Conservation (phyloP, 768 basidiomycete species). For the Arthromyces matolae region DNA sequence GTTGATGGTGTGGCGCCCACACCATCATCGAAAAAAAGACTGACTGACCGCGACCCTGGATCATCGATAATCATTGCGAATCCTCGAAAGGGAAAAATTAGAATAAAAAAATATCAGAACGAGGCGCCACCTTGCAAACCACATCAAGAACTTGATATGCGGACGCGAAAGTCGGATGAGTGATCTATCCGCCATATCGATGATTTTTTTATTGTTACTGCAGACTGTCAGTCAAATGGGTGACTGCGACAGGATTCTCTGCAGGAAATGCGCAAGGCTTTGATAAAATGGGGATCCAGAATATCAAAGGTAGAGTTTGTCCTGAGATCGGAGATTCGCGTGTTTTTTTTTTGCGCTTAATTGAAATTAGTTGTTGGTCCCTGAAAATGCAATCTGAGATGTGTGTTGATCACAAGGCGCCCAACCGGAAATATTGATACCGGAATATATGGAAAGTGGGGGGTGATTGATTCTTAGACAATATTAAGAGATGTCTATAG, state of each 20-base stretch:
- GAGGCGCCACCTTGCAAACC: conserved; percentile 1
- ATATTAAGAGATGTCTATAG: not conserved
- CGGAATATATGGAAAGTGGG: conserved; percentile 2
- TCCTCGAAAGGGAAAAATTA: not conserved
- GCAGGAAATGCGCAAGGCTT: too few species aligned
- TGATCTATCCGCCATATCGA: too few species aligned
- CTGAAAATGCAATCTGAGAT: conserved; percentile 13
- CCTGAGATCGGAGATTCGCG: conserved; percentile 3
- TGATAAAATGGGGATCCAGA: not conserved
- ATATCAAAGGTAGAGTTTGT: conserved; percentile 7
- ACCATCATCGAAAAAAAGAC: not conserved
- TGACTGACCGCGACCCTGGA: not conserved
- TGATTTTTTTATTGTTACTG: too few species aligned
- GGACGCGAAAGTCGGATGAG: conserved; percentile 4
- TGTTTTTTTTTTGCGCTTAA: conserved; percentile 7
- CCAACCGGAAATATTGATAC: conserved; percentile 6
- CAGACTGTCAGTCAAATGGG: too few species aligned
- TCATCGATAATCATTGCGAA: too few species aligned
- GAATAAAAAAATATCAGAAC: not conserved
- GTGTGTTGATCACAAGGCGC: not conserved
- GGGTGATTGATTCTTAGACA: not conserved
- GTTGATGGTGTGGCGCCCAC: conserved; percentile 10
- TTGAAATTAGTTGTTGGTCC: conserved; percentile 7
- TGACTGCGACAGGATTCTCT: too few species aligned
- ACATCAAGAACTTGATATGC: not conserved